These are phyloP conservation scores for Fraxinus albicans DNA, from an alignment of 305 asterid species.

Conservation along the genomic window DNA sequence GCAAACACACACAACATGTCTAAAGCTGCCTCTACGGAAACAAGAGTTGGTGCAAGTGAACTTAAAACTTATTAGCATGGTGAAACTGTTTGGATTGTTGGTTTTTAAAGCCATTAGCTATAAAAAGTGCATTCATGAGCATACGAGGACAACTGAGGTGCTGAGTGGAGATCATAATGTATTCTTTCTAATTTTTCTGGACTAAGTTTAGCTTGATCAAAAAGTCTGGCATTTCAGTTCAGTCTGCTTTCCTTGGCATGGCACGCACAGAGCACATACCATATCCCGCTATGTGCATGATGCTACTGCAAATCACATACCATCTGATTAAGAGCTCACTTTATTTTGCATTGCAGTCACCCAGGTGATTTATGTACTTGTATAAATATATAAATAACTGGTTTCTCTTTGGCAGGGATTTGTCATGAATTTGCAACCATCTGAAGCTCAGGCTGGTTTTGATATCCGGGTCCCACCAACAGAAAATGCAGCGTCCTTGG, in stretches of 20 bases:
- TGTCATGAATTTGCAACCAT: conserved; percentile 96
- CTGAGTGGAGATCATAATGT: not conserved
- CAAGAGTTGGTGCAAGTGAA: not conserved
- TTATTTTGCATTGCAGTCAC: not conserved
- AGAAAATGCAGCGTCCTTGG: conserved; percentile 68
- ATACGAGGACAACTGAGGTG: not conserved
- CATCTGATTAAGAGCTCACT: not conserved
- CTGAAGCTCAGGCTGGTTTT: conserved; percentile 97
- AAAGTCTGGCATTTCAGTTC: not conserved
- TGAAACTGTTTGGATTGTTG: not conserved
- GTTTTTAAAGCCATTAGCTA: not conserved
- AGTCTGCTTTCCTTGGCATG: not conserved
- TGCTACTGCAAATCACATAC: not conserved
- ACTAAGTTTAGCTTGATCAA: not conserved
- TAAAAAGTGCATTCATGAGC: not conserved
- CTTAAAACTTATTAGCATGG: not conserved
- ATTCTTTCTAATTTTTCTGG: not conserved
- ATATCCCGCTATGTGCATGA: not conserved
- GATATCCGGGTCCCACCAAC: conserved; percentile 93
- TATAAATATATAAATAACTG: not conserved
- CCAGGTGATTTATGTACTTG: not conserved
- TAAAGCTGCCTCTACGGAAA: not conserved
- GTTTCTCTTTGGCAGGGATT: conserved; percentile 61
- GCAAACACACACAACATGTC: not conserved
- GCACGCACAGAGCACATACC: not conserved